These are phyloP conservation scores for Protomyces inundatus DNA, from an alignment of 1,139 yeast species.

Conservation along the genomic window DNA sequence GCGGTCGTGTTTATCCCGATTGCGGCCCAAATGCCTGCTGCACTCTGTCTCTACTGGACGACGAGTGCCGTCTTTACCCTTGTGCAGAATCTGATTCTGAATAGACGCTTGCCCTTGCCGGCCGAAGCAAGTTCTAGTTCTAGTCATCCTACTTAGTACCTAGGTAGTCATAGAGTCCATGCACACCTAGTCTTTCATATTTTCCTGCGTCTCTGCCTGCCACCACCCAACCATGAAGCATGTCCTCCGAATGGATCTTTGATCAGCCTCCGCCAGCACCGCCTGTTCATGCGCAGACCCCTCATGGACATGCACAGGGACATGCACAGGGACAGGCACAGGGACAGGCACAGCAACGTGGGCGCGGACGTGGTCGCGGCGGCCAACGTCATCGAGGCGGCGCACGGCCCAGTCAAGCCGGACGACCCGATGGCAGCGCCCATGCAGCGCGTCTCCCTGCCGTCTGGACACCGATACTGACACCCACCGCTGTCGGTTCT, in stretches of 20 bases:
- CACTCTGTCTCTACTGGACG: constrained; percentile 21
- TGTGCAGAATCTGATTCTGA: constrained; percentile 1
- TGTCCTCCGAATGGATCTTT: neutral
- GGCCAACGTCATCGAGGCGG: neutral
- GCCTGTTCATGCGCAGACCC: neutral
- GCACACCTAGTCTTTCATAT: no score
- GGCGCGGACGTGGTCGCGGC: neutral
- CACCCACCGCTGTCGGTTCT: neutral
- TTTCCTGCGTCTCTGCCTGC: neutral
- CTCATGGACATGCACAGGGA: neutral
- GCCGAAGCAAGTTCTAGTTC: no score
- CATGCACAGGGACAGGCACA: neutral
- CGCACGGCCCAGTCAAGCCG: neutral
- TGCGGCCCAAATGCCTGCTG: constrained; percentile 24
- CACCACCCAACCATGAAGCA: neutral
- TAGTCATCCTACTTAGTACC: no score
- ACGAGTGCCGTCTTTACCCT: constrained; percentile 8
- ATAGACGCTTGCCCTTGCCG: neutral
- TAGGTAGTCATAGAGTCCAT: no score
- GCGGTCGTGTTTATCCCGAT: constrained; percentile 6
- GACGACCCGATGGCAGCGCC: neutral
- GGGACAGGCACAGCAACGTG: neutral
- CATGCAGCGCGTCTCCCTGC: neutral
- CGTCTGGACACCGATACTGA: neutral
- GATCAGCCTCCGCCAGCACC: constrained; percentile 1